phyloP scores from a whole-genome alignment of 2,329 filamentous ascomycete species.

The Graphilbum sp. region DNA sequence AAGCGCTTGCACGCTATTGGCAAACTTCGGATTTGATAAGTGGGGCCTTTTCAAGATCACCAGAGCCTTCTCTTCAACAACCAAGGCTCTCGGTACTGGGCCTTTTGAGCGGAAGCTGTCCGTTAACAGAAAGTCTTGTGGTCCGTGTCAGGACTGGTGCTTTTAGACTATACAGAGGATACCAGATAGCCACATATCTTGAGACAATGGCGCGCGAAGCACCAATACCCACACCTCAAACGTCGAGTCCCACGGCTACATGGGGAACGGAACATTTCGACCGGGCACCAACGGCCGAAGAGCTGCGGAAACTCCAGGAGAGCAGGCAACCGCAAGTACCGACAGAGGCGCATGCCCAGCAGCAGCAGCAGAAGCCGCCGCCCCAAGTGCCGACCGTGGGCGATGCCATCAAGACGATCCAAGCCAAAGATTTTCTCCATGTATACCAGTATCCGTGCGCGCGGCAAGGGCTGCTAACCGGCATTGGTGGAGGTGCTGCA shows the following conservation, averaged over 20 bases:
- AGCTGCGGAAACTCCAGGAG: slow-evolving; percentile 21
- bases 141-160: too few species aligned
- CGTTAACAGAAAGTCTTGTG: too few species aligned
- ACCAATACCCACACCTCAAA: not conserved
- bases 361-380: not conserved
- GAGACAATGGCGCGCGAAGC: slow-evolving; percentile 1
- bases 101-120: too few species aligned
- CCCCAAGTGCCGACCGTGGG: slow-evolving; percentile 20
- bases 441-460: slow-evolving; percentile 72
- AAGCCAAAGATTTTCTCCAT: slow-evolving; percentile 50
- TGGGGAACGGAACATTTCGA: slow-evolving; percentile 11
- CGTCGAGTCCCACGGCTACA: slow-evolving; percentile 7
- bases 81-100: too few species aligned
- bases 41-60: not conserved
- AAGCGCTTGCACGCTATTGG: not conserved
- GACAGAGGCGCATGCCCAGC: not conserved
- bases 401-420: slow-evolving; percentile 52
- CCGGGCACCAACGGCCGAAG: slow-evolving; percentile 11
- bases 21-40: not conserved
- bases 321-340: not conserved
- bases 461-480: slow-evolving; percentile 64
- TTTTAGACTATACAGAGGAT: too few species aligned
- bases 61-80: not conserved
- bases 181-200: too few species aligned
- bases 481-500: slow-evolving; percentile 64